Percentiles rank a stretch among this genome's conserved stretches.
phyloP scores from a whole-genome alignment of 331 rosid species.

The Pyrus hybrid region DNA sequence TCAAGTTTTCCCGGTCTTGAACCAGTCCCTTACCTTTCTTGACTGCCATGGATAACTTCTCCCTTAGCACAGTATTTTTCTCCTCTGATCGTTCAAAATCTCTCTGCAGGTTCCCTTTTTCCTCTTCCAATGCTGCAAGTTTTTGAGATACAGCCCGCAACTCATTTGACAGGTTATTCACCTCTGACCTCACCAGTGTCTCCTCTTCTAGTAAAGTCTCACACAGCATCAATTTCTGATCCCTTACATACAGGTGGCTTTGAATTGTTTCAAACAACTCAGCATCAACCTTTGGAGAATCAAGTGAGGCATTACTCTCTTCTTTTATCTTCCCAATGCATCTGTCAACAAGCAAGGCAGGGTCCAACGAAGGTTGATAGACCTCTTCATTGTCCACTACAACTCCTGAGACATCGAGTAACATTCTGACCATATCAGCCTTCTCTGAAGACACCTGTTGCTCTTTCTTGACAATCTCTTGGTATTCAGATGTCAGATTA shows the following conservation, averaged over 20 bases:
- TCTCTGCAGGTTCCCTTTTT: slow-evolving; percentile 51
- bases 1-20: slow-evolving; percentile 93
- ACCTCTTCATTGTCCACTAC: slow-evolving; percentile 40
- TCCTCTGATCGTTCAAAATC: slow-evolving; percentile 76
- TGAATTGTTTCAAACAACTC: slow-evolving; percentile 61
- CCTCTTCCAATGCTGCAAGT: slow-evolving; percentile 51
- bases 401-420: slow-evolving; percentile 57
- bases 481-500: slow-evolving; percentile 37
- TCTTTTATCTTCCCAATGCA: slow-evolving; percentile 51
- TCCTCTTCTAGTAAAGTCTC: slow-evolving; percentile 74
- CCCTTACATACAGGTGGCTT: slow-evolving; percentile 57
- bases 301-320: slow-evolving; percentile 27
- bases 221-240: slow-evolving; percentile 52
- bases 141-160: slow-evolving; percentile 49
- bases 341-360: slow-evolving; percentile 27
- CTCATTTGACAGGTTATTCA: slow-evolving; percentile 43
- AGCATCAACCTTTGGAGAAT: slow-evolving; percentile 35
- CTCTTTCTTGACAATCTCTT: slow-evolving; percentile 46
- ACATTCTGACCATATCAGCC: slow-evolving; percentile 48
- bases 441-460: slow-evolving; percentile 47
- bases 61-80: slow-evolving; percentile 70
- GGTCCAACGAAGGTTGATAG: slow-evolving; percentile 29
- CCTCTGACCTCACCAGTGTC: slow-evolving; percentile 39
- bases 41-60: slow-evolving; percentile 94
- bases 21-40: slow-evolving; percentile 97